Conservation (phyloP, 257 asterid species). For the Parsonsia alboflavescens region DNA sequence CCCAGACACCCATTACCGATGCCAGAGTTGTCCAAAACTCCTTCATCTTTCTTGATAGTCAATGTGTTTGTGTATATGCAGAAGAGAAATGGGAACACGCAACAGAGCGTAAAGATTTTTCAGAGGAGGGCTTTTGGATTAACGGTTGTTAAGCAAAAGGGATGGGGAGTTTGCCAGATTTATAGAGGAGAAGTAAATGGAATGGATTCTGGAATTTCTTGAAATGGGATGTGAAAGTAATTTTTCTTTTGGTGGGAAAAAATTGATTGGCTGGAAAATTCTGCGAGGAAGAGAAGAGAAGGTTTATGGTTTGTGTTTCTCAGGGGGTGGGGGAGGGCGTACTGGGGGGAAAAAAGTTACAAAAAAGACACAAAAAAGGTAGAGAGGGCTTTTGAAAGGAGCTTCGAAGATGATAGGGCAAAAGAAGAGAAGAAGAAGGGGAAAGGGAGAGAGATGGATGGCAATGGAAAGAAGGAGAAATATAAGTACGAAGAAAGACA, state of each 20-base stretch:
- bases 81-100: neutral
- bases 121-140: neutral
- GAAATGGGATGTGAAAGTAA: neutral
- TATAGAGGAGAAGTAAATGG: constrained; percentile 4
- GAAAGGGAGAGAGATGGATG: neutral
- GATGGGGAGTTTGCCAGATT: constrained; percentile 8
- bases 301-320: neutral
- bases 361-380: neutral
- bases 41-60: constrained; percentile 16
- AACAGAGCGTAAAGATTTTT: neutral
- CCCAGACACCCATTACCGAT: constrained; percentile 48
- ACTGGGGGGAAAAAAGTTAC: neutral
- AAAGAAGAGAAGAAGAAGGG: neutral
- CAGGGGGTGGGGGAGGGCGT: neutral
- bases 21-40: constrained; percentile 45
- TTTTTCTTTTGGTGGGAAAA: no score
- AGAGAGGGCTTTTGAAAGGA: neutral
- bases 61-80: neutral
- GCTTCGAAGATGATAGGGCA: neutral
- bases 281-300: neutral
- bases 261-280: constrained; percentile 3
- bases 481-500: constrained; percentile 11
- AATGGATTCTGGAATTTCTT: constrained; percentile 2
- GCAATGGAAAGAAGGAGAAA: neutral
- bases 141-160: neutral